A percentile compares a stretch with the other conserved stretches of the same genome.
Conservation (phyloP, 306 rosid species). For the Geum urbanum region DNA sequence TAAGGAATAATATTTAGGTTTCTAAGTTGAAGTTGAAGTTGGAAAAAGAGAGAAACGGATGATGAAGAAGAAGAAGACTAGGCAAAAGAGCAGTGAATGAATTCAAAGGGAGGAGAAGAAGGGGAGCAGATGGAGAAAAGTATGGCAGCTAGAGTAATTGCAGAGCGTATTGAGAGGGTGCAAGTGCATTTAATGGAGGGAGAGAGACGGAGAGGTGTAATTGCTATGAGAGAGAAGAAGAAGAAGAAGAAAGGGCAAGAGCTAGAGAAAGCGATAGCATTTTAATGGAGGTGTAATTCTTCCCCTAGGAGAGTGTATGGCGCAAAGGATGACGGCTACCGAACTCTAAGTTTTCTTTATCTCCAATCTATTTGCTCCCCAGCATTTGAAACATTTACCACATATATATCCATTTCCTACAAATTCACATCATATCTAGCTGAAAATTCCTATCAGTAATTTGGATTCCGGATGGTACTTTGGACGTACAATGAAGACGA, state of each 20-base stretch:
- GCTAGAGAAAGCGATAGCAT: slow-evolving; percentile 19
- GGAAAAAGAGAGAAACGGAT: slow-evolving; percentile 5
- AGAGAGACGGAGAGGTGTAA: slow-evolving; percentile 32
- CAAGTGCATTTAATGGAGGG: slow-evolving; percentile 92
- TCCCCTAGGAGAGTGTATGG: slow-evolving; percentile 26
- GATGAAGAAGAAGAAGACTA: slow-evolving; percentile 17
- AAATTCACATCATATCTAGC: not conserved
- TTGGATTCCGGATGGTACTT: not conserved
- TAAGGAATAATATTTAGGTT: slow-evolving; percentile 8
- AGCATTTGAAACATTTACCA: slow-evolving; percentile 3
- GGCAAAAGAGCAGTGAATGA: slow-evolving; percentile 23
- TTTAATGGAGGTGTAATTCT: slow-evolving; percentile 27
- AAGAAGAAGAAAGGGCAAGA: not conserved
- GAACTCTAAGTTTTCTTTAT: slow-evolving; percentile 23
- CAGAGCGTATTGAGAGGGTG: slow-evolving; percentile 98
- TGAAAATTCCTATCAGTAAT: not conserved
- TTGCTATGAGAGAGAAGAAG: slow-evolving; percentile 22
- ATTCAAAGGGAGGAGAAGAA: slow-evolving; percentile 26
- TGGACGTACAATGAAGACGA: not conserved
- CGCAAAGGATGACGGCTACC: slow-evolving; percentile 70
- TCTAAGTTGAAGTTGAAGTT: slow-evolving; percentile 18
- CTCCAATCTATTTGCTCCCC: not conserved
- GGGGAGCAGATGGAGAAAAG: slow-evolving; percentile 44
- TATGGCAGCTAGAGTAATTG: slow-evolving; percentile 80
- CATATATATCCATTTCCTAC: not conserved